Base-by-base conservation (phyloP, 306 rosid genomes). In the Luffa acutangula region DNA sequence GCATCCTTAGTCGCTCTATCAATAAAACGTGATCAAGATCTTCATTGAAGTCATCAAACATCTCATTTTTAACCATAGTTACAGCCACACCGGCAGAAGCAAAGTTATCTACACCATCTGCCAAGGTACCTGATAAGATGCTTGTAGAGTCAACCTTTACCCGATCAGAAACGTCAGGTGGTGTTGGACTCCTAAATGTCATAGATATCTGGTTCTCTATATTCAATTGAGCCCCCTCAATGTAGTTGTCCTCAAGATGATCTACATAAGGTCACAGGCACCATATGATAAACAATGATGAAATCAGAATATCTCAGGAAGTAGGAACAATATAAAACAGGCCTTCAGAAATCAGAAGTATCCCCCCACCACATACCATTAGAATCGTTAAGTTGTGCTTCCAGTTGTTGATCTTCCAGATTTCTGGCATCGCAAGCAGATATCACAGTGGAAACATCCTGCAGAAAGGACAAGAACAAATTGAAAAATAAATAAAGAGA, bases 1-100 rank as follows among this genome's bases (percentile, higher is more conserved):
- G 89, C 86, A 90, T 87, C 86, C 84, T 89, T 80, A 59, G 86
- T 71, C 98, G 87, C 86, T 92, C 92, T 81, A 83, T 86, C 87
- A 94, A 69, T 8, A 80, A 78, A 78, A 94, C 62, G 79, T 90
- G 94, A 80, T 90, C 97, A 71, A 90, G 81, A 86, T 86, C 97
- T 73, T 34, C 67, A 57, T 53, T 49, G 74, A 18, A 58, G 76
- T 70, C 85, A 78, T 79, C 85, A 49, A 76, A 20, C 71, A 83
- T 78, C 87, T 90, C 94, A 85, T 66, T 79, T 81, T 87, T 71
- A 34, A 83, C 85, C 84, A 60, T 48, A 37, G 43, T 33, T 49
- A 69, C 69, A 63, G 82, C 81, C 80, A 72, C 83, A 79, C 52
- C 78, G 52, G 80, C 81, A 65, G 83, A 87, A 81, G 76, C 79